phyloP scores from a whole-genome alignment of 768 basidiomycete genomes.

The Artomyces pyxidatus region DNA sequence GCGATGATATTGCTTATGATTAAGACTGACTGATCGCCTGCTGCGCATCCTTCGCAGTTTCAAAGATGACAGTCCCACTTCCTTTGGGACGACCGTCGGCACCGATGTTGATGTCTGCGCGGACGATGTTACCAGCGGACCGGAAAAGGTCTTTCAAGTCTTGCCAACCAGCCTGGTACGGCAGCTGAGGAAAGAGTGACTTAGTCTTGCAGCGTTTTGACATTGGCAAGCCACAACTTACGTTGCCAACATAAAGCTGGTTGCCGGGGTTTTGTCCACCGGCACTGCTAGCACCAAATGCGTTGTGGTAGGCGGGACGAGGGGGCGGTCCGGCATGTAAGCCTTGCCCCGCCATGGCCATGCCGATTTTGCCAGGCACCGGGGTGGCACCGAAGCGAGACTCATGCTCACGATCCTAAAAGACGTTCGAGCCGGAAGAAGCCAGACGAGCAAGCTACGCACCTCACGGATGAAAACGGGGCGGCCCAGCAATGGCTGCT shows the following conservation, averaged over 20 bases:
- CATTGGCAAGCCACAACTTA: slow-evolving; percentile 30
- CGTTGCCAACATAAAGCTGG: slow-evolving; percentile 90
- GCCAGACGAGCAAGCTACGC: slow-evolving; percentile 16
- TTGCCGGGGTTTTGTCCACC: slow-evolving; percentile 80
- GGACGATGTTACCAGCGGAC: slow-evolving; percentile 88
- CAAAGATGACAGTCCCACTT: slow-evolving; percentile 95
- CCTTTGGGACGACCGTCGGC: slow-evolving; percentile 92
- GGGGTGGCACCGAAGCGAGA: slow-evolving; percentile 94
- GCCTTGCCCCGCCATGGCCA: slow-evolving; percentile 93
- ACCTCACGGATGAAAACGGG: slow-evolving; percentile 98
- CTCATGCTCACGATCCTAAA: slow-evolving; percentile 91
- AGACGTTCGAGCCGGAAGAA: background rate
- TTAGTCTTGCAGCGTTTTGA: background rate
- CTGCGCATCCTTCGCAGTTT: slow-evolving; percentile 81
- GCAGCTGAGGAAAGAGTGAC: slow-evolving; percentile 45
- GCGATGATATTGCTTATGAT: background rate
- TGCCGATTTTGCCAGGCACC: slow-evolving; percentile 91
- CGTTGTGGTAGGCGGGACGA: slow-evolving; percentile 74
- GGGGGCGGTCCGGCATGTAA: slow-evolving; percentile 73
- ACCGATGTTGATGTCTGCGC: slow-evolving; percentile 93
- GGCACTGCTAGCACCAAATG: slow-evolving; percentile 47
- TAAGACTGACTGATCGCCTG: slow-evolving; percentile 76
- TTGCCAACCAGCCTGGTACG: slow-evolving; percentile 98
- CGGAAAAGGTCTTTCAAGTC: slow-evolving; percentile 97
- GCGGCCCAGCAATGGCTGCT: slow-evolving; percentile 83